Percentiles rank a stretch among this genome's conserved stretches.
Evolutionary conservation across 371 early-diverging fungal species (phyloP).

Genomic region (Choanephora cucurbitarum): DNA sequence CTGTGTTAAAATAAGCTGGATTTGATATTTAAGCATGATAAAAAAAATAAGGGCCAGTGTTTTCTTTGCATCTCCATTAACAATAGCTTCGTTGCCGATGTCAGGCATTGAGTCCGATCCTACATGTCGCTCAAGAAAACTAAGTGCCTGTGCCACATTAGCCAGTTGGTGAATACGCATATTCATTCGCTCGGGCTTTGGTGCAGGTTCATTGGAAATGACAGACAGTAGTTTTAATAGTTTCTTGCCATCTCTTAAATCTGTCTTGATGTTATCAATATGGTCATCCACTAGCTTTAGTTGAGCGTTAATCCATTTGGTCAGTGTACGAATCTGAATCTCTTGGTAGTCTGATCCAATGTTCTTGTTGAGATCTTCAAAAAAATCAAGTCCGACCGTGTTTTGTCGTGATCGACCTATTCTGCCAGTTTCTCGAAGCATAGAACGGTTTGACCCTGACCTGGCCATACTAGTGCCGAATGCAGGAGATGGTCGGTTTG

Average conservation of each 20-base stretch:
- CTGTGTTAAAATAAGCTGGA: slow-evolving; percentile 55
- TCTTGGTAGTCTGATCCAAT: slow-evolving; percentile 55
- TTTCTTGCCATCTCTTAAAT: slow-evolving; percentile 66
- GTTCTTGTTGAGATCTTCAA: slow-evolving; percentile 40
- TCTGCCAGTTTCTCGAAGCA: slow-evolving; percentile 17
- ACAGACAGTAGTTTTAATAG: slow-evolving; percentile 62
- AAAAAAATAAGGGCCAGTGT: slow-evolving; percentile 86
- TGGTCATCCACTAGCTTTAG: slow-evolving; percentile 51
- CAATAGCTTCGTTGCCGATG: slow-evolving; percentile 84
- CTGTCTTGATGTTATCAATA: slow-evolving; percentile 52
- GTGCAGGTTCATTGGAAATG: slow-evolving; percentile 54
- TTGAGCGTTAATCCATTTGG: slow-evolving; percentile 83
- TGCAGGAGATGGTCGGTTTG: slow-evolving; percentile 17
- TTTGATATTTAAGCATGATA: slow-evolving; percentile 74
- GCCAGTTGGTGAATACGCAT: slow-evolving; percentile 81
- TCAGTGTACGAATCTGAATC: slow-evolving; percentile 78
- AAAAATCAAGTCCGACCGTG: slow-evolving; percentile 21
- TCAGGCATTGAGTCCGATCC: slow-evolving; percentile 69
- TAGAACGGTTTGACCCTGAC: slow-evolving; percentile 25
- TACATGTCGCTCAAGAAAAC: slow-evolving; percentile 63
- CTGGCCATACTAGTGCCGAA: slow-evolving; percentile 19
- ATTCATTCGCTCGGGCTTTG: slow-evolving; percentile 63
- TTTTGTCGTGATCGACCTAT: slow-evolving; percentile 26
- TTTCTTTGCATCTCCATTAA: slow-evolving; percentile 84
- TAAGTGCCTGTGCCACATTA: slow-evolving; percentile 76